Conservation (phyloP, 2,329 filamentous ascomycete genomes). For the Coniochaeta prunicola region DNA sequence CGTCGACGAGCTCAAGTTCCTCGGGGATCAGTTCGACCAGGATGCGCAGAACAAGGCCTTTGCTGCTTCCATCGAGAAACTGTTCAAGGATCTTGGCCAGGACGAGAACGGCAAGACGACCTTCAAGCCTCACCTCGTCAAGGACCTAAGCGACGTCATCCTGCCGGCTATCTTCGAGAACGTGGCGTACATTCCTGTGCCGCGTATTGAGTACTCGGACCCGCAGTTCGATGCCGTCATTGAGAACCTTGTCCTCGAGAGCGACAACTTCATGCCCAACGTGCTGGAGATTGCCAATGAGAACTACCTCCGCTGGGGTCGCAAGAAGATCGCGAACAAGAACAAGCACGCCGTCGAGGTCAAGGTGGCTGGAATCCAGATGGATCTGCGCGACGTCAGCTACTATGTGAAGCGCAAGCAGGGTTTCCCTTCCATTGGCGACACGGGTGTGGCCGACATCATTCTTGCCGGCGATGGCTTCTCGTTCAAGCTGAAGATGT, state of each 20-base stretch:
- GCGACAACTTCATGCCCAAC: slow-evolving; percentile 95
- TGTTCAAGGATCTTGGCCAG: slow-evolving; percentile 83
- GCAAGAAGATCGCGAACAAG: slow-evolving; percentile 77
- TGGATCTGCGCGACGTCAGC: slow-evolving; percentile 83
- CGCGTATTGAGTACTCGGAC: slow-evolving; percentile 89
- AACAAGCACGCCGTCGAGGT: slow-evolving; percentile 76
- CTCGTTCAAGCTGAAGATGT: slow-evolving; percentile 84
- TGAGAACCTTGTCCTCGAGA: slow-evolving; percentile 92
- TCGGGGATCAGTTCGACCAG: slow-evolving; percentile 81
- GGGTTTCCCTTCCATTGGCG: slow-evolving; percentile 81
- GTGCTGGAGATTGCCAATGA: slow-evolving; percentile 81
- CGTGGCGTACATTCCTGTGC: slow-evolving; percentile 83
- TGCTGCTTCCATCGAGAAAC: slow-evolving; percentile 64
- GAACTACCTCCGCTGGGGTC: slow-evolving; percentile 92
- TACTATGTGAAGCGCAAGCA: slow-evolving; percentile 95
- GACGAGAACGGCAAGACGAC: slow-evolving; percentile 74
- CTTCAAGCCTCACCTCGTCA: slow-evolving; percentile 91
- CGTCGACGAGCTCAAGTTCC: slow-evolving; percentile 82
- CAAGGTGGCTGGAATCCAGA: slow-evolving; percentile 82
- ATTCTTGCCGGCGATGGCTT: slow-evolving; percentile 81
- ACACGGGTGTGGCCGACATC: slow-evolving; percentile 84
- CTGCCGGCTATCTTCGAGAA: slow-evolving; percentile 76
- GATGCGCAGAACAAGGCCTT: slow-evolving; percentile 84
- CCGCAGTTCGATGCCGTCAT: slow-evolving; percentile 77
- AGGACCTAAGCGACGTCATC: slow-evolving; percentile 82